Evolutionary conservation across 306 rosid genomes (phyloP), one percentile per base, ranked within the genome.

Genomic region (Phaseolus lunatus): DNA sequence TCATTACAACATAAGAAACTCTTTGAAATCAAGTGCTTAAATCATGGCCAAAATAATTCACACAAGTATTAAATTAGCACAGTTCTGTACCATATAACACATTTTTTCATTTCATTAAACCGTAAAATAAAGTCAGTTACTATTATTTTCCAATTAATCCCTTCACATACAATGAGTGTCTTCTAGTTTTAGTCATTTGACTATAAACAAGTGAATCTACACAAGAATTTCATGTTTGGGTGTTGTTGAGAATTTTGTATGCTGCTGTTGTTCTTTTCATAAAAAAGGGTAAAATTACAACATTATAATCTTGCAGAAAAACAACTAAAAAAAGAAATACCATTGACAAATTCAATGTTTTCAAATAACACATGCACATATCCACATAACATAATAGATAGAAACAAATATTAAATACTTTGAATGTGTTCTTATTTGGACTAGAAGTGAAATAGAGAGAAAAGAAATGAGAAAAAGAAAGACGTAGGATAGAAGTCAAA

Each of bases 161-260:
- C 29, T 58, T 56, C 59, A 78, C 59, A 44, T 37, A 37, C 24
- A 67, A 31, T 9, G 14, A 49, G 72, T 9, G 11, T 49, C 43
- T 5, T 33, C 37, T 33, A 33, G 8, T 35, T 31, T 18, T 31
- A 47, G 41, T 50, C 35, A 50, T 65, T 45, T 37, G 52, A 76
- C 59, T 16, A 33, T 33, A 33, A 33, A 33, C 5, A 6, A 33
- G 5, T 5, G 37, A 33, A 33, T 33, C 5, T 33, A 33, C 37
- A 31, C 6, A 31, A 4, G 29, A 20, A 52, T 19, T 47, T 14
- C 67, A 77, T 23, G 24, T 22, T 54, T 44, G 31, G 52, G 2
- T 33, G 37, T 31, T 58, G 63, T 78, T 14, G 53, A 70, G n/a
- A 63, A 35, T 47, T 78, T 33, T 58, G 48, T 70, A 78, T 47